phyloP scores from a whole-genome alignment of 441 rosid genomes.

The Euphorbia celastroides region DNA sequence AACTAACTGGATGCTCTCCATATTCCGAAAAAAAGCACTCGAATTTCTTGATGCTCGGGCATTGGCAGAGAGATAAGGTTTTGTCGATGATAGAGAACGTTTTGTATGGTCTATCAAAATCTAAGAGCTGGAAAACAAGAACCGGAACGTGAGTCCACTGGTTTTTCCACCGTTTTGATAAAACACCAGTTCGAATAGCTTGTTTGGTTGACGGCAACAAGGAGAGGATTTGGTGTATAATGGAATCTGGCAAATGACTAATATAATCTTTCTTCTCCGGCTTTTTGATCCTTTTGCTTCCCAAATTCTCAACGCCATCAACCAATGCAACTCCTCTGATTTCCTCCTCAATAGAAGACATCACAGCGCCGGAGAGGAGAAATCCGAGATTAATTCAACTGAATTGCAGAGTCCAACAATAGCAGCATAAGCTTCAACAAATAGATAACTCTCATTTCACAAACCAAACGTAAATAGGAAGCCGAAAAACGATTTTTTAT shows the following conservation, averaged over 20 bases:
- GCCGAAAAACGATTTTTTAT: no score
- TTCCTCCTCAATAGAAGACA: no score
- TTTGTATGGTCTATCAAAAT: neutral
- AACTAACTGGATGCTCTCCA: neutral
- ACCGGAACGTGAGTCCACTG: conserved; percentile 17
- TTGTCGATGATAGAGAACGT: neutral
- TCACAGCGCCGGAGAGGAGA: no score
- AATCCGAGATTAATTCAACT: no score
- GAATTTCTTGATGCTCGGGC: conserved; percentile 7
- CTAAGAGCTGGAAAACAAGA: conserved; percentile 11
- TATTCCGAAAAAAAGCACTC: no score
- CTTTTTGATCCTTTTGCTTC: neutral
- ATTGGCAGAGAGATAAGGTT: neutral
- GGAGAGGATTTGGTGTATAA: conserved; percentile 20
- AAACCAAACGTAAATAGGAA: no score
- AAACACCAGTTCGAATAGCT: conserved; percentile 13
- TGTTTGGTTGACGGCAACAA: conserved; percentile 12
- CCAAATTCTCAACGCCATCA: neutral
- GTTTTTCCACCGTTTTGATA: conserved; percentile 13
- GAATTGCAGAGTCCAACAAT: no score
- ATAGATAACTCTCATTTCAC: no score
- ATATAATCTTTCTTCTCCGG: conserved; percentile 10
- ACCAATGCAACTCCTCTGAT: neutral
- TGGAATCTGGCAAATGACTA: conserved; percentile 16
- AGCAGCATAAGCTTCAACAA: no score